phyloP scores from a whole-genome alignment of 1,139 yeast species.

The Suhomyces maxii region DNA sequence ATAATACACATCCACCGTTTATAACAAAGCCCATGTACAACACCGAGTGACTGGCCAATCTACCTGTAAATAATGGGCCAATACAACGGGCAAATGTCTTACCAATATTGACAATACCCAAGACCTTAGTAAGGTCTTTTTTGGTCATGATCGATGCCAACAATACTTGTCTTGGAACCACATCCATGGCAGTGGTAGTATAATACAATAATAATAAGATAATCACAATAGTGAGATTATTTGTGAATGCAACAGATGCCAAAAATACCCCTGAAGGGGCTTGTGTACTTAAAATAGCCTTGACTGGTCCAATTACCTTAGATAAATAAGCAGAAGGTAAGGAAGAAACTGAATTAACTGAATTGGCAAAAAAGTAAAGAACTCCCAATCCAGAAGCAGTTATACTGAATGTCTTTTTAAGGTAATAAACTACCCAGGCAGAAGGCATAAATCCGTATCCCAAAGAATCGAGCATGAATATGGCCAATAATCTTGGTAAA shows the following conservation, averaged over 20 bases:
- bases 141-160: slow-evolving; percentile 65
- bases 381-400: slow-evolving; percentile 48
- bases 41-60: slow-evolving; percentile 53
- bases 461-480: slow-evolving; percentile 76
- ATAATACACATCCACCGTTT: slow-evolving; percentile 54
- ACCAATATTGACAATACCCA: slow-evolving; percentile 84
- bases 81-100: slow-evolving; percentile 81
- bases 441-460: slow-evolving; percentile 88
- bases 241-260: slow-evolving; percentile 27
- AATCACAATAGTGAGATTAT: slow-evolving; percentile 35
- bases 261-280: slow-evolving; percentile 74
- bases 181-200: slow-evolving; percentile 77
- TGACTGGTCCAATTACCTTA: slow-evolving; percentile 70
- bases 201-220: slow-evolving; percentile 56
- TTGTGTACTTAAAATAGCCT: slow-evolving; percentile 74
- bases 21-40: slow-evolving; percentile 62
- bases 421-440: slow-evolving; percentile 85
- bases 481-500: slow-evolving; percentile 43
- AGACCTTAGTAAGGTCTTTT: slow-evolving; percentile 66
- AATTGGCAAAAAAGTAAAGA: slow-evolving; percentile 61
- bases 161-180: slow-evolving; percentile 83
- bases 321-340: slow-evolving; percentile 73
- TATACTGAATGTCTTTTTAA: slow-evolving; percentile 43
- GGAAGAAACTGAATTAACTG: slow-evolving; percentile 61
- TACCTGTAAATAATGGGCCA: slow-evolving; percentile 81